Percentiles rank a stretch among this genome's conserved stretches.
Conservation (phyloP, 2,329 filamentous ascomycete genomes). For the Epichloe festucae region DNA sequence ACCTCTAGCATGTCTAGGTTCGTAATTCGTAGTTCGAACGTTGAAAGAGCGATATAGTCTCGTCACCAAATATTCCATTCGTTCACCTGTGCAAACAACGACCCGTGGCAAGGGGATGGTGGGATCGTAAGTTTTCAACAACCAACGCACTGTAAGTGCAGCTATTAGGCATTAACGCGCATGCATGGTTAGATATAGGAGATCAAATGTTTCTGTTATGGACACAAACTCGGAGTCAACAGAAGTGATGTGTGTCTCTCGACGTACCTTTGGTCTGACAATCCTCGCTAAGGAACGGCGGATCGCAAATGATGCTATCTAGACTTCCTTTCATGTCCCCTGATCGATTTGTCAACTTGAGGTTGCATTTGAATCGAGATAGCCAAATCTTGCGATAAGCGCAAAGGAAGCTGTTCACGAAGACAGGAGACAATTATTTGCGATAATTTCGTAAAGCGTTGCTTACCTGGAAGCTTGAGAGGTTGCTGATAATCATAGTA, state of each 20-base stretch:
- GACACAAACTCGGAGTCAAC: not conserved
- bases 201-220: not conserved
- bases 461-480: slow-evolving; percentile 46
- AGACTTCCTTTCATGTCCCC: slow-evolving; percentile 47
- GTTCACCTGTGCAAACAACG: slow-evolving; percentile 65
- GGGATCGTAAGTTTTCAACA: slow-evolving; percentile 33
- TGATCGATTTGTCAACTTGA: slow-evolving; percentile 11
- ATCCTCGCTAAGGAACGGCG: slow-evolving; percentile 67
- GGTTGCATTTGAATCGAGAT: not conserved
- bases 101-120: slow-evolving; percentile 24
- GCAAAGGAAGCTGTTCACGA: not conserved
- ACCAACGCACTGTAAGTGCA: slow-evolving; percentile 63
- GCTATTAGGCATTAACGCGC: slow-evolving; percentile 29
- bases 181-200: not conserved
- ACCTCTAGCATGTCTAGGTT: slow-evolving; percentile 55
- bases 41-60: slow-evolving; percentile 56
- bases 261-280: slow-evolving; percentile 62
- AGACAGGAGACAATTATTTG: not conserved
- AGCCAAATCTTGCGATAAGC: not conserved
- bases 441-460: not conserved
- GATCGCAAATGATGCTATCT: slow-evolving; percentile 62
- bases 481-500: slow-evolving; percentile 64
- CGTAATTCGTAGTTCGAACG: slow-evolving; percentile 52
- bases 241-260: not conserved
- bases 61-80: slow-evolving; percentile 51